These are phyloP conservation scores for Graphilbum fragrans DNA, from an alignment of 2,329 filamentous ascomycete species.

Conservation along the genomic window DNA sequence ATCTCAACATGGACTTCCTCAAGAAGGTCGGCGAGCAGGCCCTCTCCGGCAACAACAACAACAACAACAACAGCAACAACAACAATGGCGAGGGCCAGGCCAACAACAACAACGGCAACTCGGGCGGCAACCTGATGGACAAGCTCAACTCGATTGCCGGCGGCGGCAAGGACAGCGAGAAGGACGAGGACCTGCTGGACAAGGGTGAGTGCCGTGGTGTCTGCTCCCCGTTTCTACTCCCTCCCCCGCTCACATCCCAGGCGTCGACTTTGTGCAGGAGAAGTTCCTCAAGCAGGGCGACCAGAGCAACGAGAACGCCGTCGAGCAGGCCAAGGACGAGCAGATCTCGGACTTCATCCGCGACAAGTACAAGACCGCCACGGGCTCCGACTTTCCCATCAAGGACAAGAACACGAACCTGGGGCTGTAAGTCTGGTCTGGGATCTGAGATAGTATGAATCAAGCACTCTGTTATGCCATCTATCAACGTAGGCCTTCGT, in stretches of 20 bases:
- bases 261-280: constrained; percentile 67
- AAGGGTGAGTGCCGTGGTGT: constrained; percentile 44
- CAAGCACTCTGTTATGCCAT: no score
- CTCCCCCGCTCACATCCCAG: constrained; percentile 27
- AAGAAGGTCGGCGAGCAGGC: constrained; percentile 27
- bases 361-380: constrained; percentile 53
- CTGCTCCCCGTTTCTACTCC: neutral
- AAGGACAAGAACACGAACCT: constrained; percentile 48
- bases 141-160: constrained; percentile 63
- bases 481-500: no score
- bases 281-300: constrained; percentile 56
- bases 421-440: no score
- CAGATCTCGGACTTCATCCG: constrained; percentile 64
- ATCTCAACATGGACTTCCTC: constrained; percentile 38
- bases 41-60: neutral
- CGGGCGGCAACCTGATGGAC: constrained; percentile 46
- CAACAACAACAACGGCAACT: constrained; percentile 16
- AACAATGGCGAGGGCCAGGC: constrained; percentile 16
- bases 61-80: constrained; percentile 19
- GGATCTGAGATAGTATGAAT: neutral
- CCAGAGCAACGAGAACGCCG: constrained; percentile 59
- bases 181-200: constrained; percentile 73
- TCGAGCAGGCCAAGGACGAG: constrained; percentile 77
- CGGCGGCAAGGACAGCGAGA: constrained; percentile 62
- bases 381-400: constrained; percentile 58